Evolutionary conservation across 2,329 filamentous ascomycete genomes (phyloP), one percentile per base, ranked within the genome.

Genomic region (Lomentospora prolificans): DNA sequence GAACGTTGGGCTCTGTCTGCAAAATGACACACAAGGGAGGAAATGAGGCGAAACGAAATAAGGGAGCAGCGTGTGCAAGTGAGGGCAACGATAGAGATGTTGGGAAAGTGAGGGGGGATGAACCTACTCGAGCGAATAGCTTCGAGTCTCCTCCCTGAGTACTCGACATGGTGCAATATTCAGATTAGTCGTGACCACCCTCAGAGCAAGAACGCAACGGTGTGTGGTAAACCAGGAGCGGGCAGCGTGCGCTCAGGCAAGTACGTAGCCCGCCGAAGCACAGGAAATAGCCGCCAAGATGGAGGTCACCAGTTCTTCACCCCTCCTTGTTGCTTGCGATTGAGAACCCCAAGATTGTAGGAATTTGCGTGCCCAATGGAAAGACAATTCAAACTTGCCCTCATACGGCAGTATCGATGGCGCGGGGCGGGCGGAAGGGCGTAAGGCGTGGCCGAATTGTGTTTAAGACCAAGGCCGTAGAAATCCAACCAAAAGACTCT

Each of bases 71-170:
- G n/a, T n/a, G n/a, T n/a, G n/a, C n/a, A n/a, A n/a, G n/a, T n/a
- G n/a, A n/a, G n/a, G n/a, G n/a, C n/a, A n/a, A n/a, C n/a, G n/a
- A n/a, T n/a, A 41, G 52, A 17, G 24, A 12, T n/a, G 9, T 27
- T 19, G 24, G 27, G 24, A 27, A 44, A 28, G 28, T 28, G 55
- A 58, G 50, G 33, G 46, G 58, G 58, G 56, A 44, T 60, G 58
- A 57, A 72, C 79, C 78, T 82, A 99, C 94, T 78, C 94, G 85
- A 72, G 94, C 92, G 78, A 99, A 99, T 76, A 99, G 86, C 83
- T 96, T 97, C 76, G 94, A 95, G 84, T 97, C 94, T 74, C 94
- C 90, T 75, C 89, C 89, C 60, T 76, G 74, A 59, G 76, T 71
- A 66, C 68, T 74, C 65, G 80, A 77, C 79, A 83, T 83, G 66